Percentiles rank a stretch among this genome's conserved stretches.
These are phyloP conservation scores for Pholiota molesta DNA, from an alignment of 768 basidiomycete genomes.

Conservation along the genomic window DNA sequence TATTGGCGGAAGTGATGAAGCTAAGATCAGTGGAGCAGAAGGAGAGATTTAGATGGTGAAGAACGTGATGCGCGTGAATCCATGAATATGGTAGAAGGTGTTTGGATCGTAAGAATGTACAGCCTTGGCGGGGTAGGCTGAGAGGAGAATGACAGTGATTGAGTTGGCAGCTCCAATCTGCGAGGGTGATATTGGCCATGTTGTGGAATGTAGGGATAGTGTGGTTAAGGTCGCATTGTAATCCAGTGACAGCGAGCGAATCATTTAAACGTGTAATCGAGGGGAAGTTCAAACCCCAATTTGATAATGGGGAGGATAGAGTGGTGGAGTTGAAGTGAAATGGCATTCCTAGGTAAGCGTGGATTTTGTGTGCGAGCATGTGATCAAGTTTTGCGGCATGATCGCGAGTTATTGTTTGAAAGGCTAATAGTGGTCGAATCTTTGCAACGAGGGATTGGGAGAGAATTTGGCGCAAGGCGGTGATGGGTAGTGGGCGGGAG, in stretches of 20 bases:
- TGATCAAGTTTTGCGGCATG: constrained; percentile 24
- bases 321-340: constrained; percentile 26
- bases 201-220: constrained; percentile 19
- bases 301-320: constrained; percentile 19
- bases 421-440: constrained; percentile 18
- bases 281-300: constrained; percentile 25
- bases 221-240: constrained; percentile 28
- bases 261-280: constrained; percentile 25
- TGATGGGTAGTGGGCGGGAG: constrained; percentile 16
- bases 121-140: background rate
- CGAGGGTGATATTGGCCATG: constrained; percentile 17
- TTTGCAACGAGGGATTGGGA: constrained; percentile 23
- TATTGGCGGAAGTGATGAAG: too few species aligned
- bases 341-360: constrained; percentile 25
- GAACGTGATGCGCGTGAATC: constrained; percentile 14
- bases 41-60: too few species aligned
- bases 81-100: constrained; percentile 15
- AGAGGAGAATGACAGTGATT: constrained; percentile 15
- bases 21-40: too few species aligned
- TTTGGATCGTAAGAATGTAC: background rate
- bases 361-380: constrained; percentile 15
- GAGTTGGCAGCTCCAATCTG: constrained; percentile 20
- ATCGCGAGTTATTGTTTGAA: constrained; percentile 23
- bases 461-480: constrained; percentile 21
- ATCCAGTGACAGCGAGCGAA: constrained; percentile 18